phyloP scores from a whole-genome alignment of 164 flowering plant genomes.

The Amborella trichopoda region DNA sequence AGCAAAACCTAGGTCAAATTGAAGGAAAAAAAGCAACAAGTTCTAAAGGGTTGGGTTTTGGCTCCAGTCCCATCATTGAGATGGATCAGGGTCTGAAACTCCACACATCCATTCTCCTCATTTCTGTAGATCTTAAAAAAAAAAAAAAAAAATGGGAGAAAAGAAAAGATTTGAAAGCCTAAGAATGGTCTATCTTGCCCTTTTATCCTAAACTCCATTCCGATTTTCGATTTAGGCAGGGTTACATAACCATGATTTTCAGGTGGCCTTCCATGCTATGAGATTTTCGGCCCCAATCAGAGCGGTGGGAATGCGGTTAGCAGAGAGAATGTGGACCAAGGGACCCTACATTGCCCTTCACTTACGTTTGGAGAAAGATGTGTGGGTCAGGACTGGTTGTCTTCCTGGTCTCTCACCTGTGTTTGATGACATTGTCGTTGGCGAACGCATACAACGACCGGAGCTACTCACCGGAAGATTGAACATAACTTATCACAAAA shows the following conservation, averaged over 20 bases:
- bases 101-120: too few species aligned
- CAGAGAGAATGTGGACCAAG: slow-evolving; percentile 63
- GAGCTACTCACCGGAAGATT: slow-evolving; percentile 32
- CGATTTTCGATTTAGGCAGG: too few species aligned
- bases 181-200: not conserved
- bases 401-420: slow-evolving; percentile 35
- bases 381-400: slow-evolving; percentile 68
- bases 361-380: slow-evolving; percentile 65
- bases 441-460: slow-evolving; percentile 18
- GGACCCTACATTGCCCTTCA: slow-evolving; percentile 76
- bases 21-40: too few species aligned
- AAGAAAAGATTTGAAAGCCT: not conserved
- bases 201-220: too few species aligned
- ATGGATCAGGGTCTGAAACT: too few species aligned
- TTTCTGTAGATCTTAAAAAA: too few species aligned
- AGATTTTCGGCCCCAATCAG: slow-evolving; percentile 49
- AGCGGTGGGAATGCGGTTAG: slow-evolving; percentile 45
- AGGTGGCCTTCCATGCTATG: slow-evolving; percentile 81
- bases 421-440: slow-evolving; percentile 17
- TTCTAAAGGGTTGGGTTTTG: too few species aligned
- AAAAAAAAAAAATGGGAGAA: not conserved
- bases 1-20: too few species aligned
- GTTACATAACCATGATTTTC: not conserved
- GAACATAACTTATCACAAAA: slow-evolving; percentile 26
- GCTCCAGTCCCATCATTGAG: too few species aligned